Evolutionary conservation across 2,329 filamentous ascomycete species (phyloP), one percentile per base, ranked within the genome.

Genomic region (Colletotrichum australisinense): DNA sequence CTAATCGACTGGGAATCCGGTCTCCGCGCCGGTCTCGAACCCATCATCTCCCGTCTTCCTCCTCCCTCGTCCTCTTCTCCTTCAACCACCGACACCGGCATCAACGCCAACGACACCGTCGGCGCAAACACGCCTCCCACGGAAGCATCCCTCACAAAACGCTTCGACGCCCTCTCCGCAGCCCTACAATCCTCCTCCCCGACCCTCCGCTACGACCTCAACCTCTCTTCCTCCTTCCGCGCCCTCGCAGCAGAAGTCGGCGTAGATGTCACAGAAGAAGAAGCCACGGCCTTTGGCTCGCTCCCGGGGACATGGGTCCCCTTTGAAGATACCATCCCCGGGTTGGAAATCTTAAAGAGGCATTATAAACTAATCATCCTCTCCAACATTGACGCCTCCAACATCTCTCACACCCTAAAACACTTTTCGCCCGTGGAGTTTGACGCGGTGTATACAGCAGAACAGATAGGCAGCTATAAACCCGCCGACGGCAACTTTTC

Each of bases 1-100:
- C 87, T 95, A 4, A 90, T 95, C 73, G 93, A 95, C 84, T 95
- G 93, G 93, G 92, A 95, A 80, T 80, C 84, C n/a, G 93, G 93
- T 72, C 88, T 94, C 69, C 81, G 88, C 64, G 76, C 81, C 2
- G 86, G 88, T 3, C 85, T 95, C 1, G 77, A 81, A 28, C 86
- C 88, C 0, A 78, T 89, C 7, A 81, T 87, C 67, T 78, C 85
- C 52, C 81, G 79, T n/a, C 82, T 88, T 0, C 82, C 84, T 0
- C 32, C 76, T 78, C 82, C 1, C 12, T 11, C 35, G 3, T 38
- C 35, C 1, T 5, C 12, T 12, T n/a, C n/a, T n/a, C n/a, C n/a
- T n/a, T n/a, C n/a, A n/a, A n/a, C n/a, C n/a, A n/a, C n/a, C n/a
- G n/a, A n/a, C n/a, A n/a, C 30, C 7, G 9, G 1, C 30, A 35